Base-by-base conservation (phyloP, 495 filamentous ascomycete genomes). In the Collariella sp. region DNA sequence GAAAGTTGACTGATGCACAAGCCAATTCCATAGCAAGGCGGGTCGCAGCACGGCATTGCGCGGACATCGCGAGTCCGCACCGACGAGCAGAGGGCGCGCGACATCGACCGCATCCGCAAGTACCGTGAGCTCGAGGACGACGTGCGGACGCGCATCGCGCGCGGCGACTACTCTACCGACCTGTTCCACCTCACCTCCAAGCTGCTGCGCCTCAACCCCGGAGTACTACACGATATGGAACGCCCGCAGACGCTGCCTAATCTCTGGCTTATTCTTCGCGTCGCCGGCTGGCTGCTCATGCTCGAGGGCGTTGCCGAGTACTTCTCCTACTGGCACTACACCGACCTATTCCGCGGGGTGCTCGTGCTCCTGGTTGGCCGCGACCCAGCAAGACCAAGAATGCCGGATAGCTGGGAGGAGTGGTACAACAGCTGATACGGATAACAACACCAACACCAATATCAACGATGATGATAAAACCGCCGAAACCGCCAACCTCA, bases 151-250 rank as follows among this genome's bases (percentile, higher is more conserved):
- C 80, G 79, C 71, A 84, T 87, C 26, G 42, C 57, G 2, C 41
- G 60, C 5, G 58, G 84, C 78, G 77, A 85, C 61, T 88, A 83
- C 73, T 81, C 81, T 35, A 57, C 72, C 39, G 78, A 85, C 46
- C 80, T 85, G 20, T 78, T 96, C 61, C 72, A 80, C 50, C 78
- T 89, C 55, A 94, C 88, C 29, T 84, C 89, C 16, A 81, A 83
- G 50, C 80, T 99, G 48, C 77, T 99, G 47, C 81, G 76, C 33
- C 79, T 81, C 60, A 99, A 99, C 72, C 94, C n/a, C 93, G 11
- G 93, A 99, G 71, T 96, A 95, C 76, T 97, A 96, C 75, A 96
- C 93, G 20, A 81, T 91, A 74, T 99, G 93, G 93, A 99, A 99
- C 76, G 82, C 87, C 71, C 87, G 93, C 57, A 86, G 93, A 51